Percentiles rank a stretch among this genome's conserved stretches.
Conservation (phyloP, 2,329 filamentous ascomycete genomes). For the Colletotrichum eremochloae region DNA sequence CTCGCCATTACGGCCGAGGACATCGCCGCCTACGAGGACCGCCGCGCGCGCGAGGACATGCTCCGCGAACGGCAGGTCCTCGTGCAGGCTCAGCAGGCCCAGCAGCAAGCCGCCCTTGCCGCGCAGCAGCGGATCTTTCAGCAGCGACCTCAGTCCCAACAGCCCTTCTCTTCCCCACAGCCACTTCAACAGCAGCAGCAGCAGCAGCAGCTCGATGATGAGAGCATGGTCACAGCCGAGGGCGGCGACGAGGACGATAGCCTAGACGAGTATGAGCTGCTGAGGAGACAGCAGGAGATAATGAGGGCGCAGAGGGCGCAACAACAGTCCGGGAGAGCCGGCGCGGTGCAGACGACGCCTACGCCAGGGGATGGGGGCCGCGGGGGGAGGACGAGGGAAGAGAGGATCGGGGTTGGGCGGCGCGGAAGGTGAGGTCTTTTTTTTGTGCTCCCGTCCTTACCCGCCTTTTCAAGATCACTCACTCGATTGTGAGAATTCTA, state of each 20-base stretch:
- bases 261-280: conserved; percentile 35
- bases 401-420: conserved; percentile 54
- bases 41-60: conserved; percentile 60
- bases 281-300: conserved; percentile 37
- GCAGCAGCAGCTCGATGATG: conserved; percentile 40
- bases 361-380: conserved; percentile 44
- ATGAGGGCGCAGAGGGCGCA: conserved; percentile 42
- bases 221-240: conserved; percentile 35
- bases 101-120: conserved; percentile 14
- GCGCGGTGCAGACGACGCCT: conserved; percentile 45
- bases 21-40: conserved; percentile 77
- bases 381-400: conserved; percentile 50
- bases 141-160: conserved; percentile 21
- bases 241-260: conserved; percentile 35
- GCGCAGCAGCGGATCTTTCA: conserved; percentile 19
- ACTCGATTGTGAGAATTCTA: not conserved
- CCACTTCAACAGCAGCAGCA: conserved; percentile 30
- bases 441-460: not conserved
- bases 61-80: conserved; percentile 41
- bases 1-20: conserved; percentile 79
- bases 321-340: conserved; percentile 39
- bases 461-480: not conserved
- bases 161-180: conserved; percentile 23
- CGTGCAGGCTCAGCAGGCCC: conserved; percentile 41
- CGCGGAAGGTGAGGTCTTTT: conserved; percentile 36